A percentile compares a stretch with the other conserved stretches of the same genome.
Conservation (phyloP, 2,329 filamentous ascomycete species). For the Colletotrichum gloeosporioides region DNA sequence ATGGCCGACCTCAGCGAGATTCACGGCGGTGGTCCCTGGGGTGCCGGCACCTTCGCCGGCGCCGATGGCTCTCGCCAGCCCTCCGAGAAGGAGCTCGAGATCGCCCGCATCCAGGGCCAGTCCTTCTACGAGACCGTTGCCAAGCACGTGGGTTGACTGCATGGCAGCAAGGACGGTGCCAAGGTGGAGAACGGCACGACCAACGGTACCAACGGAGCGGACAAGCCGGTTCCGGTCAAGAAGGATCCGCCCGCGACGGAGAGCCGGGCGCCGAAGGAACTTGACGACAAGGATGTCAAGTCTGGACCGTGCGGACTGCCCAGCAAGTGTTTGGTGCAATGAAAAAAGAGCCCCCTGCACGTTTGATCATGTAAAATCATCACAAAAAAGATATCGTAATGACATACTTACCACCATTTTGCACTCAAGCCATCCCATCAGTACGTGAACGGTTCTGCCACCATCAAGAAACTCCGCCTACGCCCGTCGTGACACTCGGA, state of each 20-base stretch:
- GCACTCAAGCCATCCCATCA: background rate
- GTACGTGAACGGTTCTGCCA: background rate
- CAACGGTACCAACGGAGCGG: conserved; percentile 22
- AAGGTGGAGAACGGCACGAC: conserved; percentile 31
- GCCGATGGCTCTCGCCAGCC: conserved; percentile 87
- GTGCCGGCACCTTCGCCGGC: conserved; percentile 86
- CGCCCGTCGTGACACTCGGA: background rate
- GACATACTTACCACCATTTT: background rate
- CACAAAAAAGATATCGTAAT: background rate
- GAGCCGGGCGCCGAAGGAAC: conserved; percentile 28
- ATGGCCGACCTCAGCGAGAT: conserved; percentile 78
- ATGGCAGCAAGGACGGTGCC: conserved; percentile 55
- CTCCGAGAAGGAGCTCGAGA: conserved; percentile 72
- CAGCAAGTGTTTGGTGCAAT: conserved; percentile 74
- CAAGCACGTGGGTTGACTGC: conserved; percentile 80
- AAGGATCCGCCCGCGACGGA: background rate
- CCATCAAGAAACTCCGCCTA: background rate
- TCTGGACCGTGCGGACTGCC: conserved; percentile 81
- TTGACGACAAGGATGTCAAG: conserved; percentile 36
- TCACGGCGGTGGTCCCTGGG: conserved; percentile 89
- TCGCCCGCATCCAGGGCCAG: conserved; percentile 86
- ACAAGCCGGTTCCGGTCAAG: conserved; percentile 21
- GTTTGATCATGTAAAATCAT: background rate
- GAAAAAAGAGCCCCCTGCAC: conserved; percentile 25
- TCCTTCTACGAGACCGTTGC: conserved; percentile 78